Conservation (phyloP, 2,329 filamentous ascomycete species). For the Orbilia ellipsospora region DNA sequence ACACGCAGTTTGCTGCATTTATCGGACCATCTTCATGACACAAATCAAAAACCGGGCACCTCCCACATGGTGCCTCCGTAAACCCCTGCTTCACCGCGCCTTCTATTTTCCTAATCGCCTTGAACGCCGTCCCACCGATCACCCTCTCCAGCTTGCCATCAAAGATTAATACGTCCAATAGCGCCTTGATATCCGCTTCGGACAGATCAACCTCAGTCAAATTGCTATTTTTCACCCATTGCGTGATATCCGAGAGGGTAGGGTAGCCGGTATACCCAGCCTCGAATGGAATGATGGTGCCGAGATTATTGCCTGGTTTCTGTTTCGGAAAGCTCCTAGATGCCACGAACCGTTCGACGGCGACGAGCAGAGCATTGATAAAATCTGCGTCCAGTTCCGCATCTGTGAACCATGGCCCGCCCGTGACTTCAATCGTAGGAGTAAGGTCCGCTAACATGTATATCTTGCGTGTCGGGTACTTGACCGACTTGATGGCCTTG, state of each 20-base stretch:
- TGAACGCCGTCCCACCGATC: constrained; percentile 61
- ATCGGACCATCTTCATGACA: constrained; percentile 92
- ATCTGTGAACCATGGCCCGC: constrained; percentile 94
- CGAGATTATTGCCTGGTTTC: constrained; percentile 54
- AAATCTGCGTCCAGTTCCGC: constrained; percentile 89
- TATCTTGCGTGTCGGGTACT: constrained; percentile 87
- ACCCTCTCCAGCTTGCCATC: constrained; percentile 83
- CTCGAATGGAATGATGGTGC: constrained; percentile 62
- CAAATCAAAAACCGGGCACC: constrained; percentile 91
- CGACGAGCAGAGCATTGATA: constrained; percentile 78
- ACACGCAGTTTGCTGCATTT: constrained; percentile 88
- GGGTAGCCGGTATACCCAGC: constrained; percentile 81
- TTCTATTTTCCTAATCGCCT: constrained; percentile 60
- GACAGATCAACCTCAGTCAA: constrained; percentile 64
- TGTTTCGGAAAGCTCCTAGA: constrained; percentile 73
- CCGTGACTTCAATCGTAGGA: constrained; percentile 89
- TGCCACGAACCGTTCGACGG: constrained; percentile 79
- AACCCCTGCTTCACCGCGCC: constrained; percentile 72
- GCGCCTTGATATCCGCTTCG: constrained; percentile 81
- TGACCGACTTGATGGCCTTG: constrained; percentile 82
- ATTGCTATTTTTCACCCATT: constrained; percentile 78
- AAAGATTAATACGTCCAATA: constrained; percentile 88
- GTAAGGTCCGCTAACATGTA: constrained; percentile 89
- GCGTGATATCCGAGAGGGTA: constrained; percentile 80
- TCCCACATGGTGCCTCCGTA: constrained; percentile 88